Conservation (phyloP, 495 filamentous ascomycete species). For the Penicillium waksmanii region DNA sequence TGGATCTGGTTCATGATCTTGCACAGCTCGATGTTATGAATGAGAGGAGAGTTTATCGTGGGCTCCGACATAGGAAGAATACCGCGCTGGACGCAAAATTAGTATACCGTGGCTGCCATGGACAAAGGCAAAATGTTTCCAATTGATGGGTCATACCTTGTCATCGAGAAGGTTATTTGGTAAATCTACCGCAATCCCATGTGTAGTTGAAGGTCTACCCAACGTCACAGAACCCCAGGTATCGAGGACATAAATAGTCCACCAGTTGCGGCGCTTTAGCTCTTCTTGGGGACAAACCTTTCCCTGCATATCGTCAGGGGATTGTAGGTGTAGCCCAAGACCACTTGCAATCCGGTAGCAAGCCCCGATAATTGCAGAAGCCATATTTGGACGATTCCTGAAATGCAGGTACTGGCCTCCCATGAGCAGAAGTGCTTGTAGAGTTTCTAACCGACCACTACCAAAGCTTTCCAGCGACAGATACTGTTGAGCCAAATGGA, state of each 20-base stretch:
- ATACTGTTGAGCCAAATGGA: constrained; percentile 64
- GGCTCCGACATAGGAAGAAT: constrained; percentile 26
- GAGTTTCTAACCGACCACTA: constrained; percentile 65
- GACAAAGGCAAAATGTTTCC: not conserved
- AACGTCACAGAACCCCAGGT: constrained; percentile 69
- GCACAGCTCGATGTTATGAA: constrained; percentile 69
- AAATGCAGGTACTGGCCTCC: constrained; percentile 75
- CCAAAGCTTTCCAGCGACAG: constrained; percentile 67
- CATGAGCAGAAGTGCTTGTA: constrained; percentile 68
- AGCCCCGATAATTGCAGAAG: constrained; percentile 53
- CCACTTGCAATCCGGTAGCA: constrained; percentile 67
- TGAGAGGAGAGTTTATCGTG: constrained; percentile 24
- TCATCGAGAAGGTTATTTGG: constrained; percentile 18
- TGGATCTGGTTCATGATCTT: constrained; percentile 70
- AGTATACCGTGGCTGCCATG: not conserved
- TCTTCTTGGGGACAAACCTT: constrained; percentile 53
- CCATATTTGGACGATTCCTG: constrained; percentile 72
- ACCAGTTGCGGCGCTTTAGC: constrained; percentile 68
- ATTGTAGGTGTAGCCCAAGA: constrained; percentile 68
- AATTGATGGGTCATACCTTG: constrained; percentile 7
- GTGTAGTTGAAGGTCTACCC: constrained; percentile 44
- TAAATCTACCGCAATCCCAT: constrained; percentile 21
- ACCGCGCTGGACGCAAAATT: constrained; percentile 9
- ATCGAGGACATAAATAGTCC: constrained; percentile 70
- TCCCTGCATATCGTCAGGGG: constrained; percentile 45